phyloP scores from a whole-genome alignment of 495 filamentous ascomycete genomes.

The Neurospora pannonica region DNA sequence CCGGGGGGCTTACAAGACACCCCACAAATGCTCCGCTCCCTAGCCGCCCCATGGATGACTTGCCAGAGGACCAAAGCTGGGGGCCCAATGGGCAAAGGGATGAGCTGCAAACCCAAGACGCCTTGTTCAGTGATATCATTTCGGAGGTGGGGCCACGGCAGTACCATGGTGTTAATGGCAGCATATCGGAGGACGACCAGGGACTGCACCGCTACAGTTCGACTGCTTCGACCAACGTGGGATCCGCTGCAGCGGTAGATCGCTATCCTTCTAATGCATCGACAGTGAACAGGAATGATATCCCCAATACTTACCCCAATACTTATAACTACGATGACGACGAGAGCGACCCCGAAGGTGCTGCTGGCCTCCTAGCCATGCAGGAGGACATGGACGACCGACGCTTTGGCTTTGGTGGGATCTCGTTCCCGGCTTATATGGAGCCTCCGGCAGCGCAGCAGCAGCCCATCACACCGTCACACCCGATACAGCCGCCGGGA shows the following conservation, averaged over 20 bases:
- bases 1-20: conserved; percentile 35
- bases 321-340: conserved; percentile 37
- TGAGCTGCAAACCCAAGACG: conserved; percentile 38
- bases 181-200: conserved; percentile 31
- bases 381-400: conserved; percentile 79
- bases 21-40: conserved; percentile 48
- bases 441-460: conserved; percentile 7
- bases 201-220: conserved; percentile 41
- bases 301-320: conserved; percentile 17
- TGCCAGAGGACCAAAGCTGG: conserved; percentile 31
- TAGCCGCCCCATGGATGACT: conserved; percentile 38
- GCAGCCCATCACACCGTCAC: not conserved
- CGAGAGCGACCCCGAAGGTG: conserved; percentile 85
- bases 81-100: conserved; percentile 16
- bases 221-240: conserved; percentile 34
- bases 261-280: conserved; percentile 41
- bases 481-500: not conserved
- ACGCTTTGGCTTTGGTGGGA: conserved; percentile 39
- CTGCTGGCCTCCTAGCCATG: conserved; percentile 76
- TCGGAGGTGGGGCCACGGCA: conserved; percentile 35
- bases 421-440: conserved; percentile 17
- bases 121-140: conserved; percentile 45
- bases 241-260: conserved; percentile 18
- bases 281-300: conserved; percentile 33
- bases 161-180: conserved; percentile 21